Base-by-base conservation (phyloP, 768 basidiomycete genomes). In the Kwoniella sp. region DNA sequence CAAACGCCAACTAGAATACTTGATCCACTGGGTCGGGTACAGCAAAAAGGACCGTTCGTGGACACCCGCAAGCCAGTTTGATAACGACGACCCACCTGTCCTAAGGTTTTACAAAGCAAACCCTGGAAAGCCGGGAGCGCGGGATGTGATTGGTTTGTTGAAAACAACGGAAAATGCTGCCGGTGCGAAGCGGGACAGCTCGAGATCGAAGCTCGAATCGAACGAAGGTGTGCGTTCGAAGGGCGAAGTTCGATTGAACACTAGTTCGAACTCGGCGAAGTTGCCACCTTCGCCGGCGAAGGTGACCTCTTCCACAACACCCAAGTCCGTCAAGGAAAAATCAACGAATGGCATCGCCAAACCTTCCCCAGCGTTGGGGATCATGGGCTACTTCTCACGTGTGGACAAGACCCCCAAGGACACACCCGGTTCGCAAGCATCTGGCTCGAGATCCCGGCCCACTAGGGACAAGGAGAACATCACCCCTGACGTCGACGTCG, bases 11-110 rank as follows among this genome's bases (percentile, higher is more conserved):
- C 56, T 76, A 20, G 71, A 76, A 53, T 76, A 56, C 47, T 52
- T 67, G 7, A 64, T 76, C 22, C 73, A 76, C 53, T 76, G 73
- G 73, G 54, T 41, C 7, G 73, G 71, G 12, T 76, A 76, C 65
- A 30, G 37, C 26, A 45, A 59, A 29, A 56, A 65, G 20, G 75
- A 76, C 31, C 38, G 69, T 12, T 68, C 66, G 8, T 76, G 75
- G 75, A 74, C 71, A 2, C 29, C 22, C 7, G 75, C 75, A 9
- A 61, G 29, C 38, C 64, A 76, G 56, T 74, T 76, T 38, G 71
- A 76, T 11, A 63, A 70, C 37, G 75, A 76, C 55, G 75, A 76
- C 67, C 69, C 67, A 25, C 71, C 69, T 17, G 75, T 76, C 8
- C 8, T 67, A 1, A 58, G 47, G 11, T 76, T 72, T 48, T 72